Conservation (phyloP, 2,329 filamentous ascomycete species). For the Pyricularia grisea region DNA sequence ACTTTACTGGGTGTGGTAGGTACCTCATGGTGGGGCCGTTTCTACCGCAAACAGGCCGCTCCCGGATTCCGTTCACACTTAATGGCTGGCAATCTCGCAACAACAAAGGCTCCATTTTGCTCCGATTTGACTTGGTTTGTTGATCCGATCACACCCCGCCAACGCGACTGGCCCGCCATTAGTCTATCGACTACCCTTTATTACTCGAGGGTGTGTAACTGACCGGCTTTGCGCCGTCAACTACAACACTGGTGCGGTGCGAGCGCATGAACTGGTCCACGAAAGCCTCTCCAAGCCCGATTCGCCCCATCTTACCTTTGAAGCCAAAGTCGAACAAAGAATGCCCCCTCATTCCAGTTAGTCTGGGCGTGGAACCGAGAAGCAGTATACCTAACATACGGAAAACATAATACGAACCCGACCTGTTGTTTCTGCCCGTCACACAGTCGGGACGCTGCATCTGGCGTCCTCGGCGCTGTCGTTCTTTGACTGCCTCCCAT, state of each 20-base stretch:
- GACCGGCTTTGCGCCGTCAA: neutral
- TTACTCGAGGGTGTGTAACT: neutral
- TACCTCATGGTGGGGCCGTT: neutral
- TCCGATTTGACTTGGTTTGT: neutral
- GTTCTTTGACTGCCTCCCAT: constrained; percentile 1
- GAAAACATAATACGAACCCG: neutral
- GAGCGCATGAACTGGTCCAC: neutral
- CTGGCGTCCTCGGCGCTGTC: neutral
- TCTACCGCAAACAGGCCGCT: neutral
- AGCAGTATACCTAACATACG: neutral
- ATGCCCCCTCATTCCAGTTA: neutral
- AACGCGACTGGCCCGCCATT: neutral
- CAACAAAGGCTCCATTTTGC: neutral
- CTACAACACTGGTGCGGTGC: neutral
- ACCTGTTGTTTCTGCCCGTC: neutral
- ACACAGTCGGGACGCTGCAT: neutral
- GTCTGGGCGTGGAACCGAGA: neutral
- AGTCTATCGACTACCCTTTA: neutral
- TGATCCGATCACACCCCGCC: neutral
- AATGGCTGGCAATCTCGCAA: neutral
- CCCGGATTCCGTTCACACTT: neutral
- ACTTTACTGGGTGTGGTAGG: neutral
- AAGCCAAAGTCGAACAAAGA: neutral
- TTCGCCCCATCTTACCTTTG: neutral
- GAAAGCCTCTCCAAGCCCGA: neutral